Percentiles rank a stretch among this genome's conserved stretches.
phyloP scores from a whole-genome alignment of 345 rosid species.

The Leavenworthia alabamica region DNA sequence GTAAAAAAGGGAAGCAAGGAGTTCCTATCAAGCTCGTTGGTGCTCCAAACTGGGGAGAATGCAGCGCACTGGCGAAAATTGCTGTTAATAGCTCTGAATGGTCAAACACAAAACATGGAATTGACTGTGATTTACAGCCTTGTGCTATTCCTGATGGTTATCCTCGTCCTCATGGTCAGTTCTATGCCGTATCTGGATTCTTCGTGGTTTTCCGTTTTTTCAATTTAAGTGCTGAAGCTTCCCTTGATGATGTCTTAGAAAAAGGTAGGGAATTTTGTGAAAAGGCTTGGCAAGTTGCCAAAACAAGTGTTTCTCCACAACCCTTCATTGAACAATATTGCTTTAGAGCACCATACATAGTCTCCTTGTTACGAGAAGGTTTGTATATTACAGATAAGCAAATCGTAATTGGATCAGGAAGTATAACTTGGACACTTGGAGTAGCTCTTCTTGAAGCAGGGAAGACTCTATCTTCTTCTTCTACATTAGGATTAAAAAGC shows the following conservation, averaged over 20 bases:
- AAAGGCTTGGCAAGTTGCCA: slow-evolving; percentile 73
- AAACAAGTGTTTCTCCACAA: slow-evolving; percentile 79
- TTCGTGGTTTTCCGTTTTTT: slow-evolving; percentile 91
- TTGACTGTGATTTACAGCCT: slow-evolving; percentile 87
- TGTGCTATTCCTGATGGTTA: slow-evolving; percentile 71
- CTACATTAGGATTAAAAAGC: too few species aligned
- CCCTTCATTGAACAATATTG: slow-evolving; percentile 98
- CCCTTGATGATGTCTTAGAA: slow-evolving; percentile 87
- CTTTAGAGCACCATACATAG: slow-evolving; percentile 93
- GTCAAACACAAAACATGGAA: slow-evolving; percentile 53
- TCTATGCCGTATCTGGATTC: slow-evolving; percentile 90
- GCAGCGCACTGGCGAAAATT: slow-evolving; percentile 68
- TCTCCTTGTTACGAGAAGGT: slow-evolving; percentile 77
- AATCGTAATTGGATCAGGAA: slow-evolving; percentile 78
- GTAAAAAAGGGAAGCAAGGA: slow-evolving; percentile 58
- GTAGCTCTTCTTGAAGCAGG: slow-evolving; percentile 90
- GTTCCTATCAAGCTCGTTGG: slow-evolving; percentile 62
- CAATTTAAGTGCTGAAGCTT: slow-evolving; percentile 71
- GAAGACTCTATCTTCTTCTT: slow-evolving; percentile 50
- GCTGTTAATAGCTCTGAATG: slow-evolving; percentile 89
- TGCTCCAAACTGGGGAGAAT: slow-evolving; percentile 80
- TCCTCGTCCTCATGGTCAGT: slow-evolving; percentile 85
- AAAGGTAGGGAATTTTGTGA: slow-evolving; percentile 84
- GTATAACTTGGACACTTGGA: slow-evolving; percentile 98
- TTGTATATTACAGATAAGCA: slow-evolving; percentile 76